phyloP scores from a whole-genome alignment of 1,284 basidiomycete genomes.

The Chalciporus sp. region DNA sequence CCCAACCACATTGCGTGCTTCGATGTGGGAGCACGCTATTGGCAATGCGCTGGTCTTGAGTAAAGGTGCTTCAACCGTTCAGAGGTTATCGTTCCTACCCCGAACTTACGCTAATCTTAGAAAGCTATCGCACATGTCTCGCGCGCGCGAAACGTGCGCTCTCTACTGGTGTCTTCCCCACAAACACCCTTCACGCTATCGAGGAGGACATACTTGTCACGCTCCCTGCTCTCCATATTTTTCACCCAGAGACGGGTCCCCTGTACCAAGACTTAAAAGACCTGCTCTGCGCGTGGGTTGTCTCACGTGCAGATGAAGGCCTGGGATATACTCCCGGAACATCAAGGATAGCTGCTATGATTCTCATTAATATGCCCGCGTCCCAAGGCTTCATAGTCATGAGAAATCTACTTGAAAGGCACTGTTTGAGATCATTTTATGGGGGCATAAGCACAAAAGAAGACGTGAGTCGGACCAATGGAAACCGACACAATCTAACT shows the following conservation, averaged over 20 bases:
- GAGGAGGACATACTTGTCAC: constrained; percentile 83
- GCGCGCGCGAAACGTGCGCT: constrained; percentile 77
- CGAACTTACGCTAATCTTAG: constrained; percentile 34
- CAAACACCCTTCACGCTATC: constrained; percentile 67
- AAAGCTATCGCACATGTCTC: constrained; percentile 75
- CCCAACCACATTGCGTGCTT: constrained; percentile 82
- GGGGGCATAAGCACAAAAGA: constrained; percentile 69
- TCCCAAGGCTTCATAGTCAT: constrained; percentile 85
- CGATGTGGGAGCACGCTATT: constrained; percentile 86
- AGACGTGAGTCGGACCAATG: constrained; percentile 62
- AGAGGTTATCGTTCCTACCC: background rate
- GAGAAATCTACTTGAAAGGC: constrained; percentile 86
- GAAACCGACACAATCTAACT: constrained; percentile 27
- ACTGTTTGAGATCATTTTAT: constrained; percentile 86
- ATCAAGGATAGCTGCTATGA: constrained; percentile 85
- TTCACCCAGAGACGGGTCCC: constrained; percentile 77
- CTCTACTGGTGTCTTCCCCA: constrained; percentile 72
- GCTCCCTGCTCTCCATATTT: constrained; percentile 88
- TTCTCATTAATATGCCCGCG: constrained; percentile 83
- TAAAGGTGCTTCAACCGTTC: constrained; percentile 60
- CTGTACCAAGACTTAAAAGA: constrained; percentile 87
- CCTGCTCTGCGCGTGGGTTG: constrained; percentile 89
- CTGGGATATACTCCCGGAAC: constrained; percentile 73
- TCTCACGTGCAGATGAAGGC: constrained; percentile 87
- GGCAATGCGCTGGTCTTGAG: constrained; percentile 89